phyloP scores from a whole-genome alignment of 2,329 filamentous ascomycete genomes.

The Trichoderma hamatum region DNA sequence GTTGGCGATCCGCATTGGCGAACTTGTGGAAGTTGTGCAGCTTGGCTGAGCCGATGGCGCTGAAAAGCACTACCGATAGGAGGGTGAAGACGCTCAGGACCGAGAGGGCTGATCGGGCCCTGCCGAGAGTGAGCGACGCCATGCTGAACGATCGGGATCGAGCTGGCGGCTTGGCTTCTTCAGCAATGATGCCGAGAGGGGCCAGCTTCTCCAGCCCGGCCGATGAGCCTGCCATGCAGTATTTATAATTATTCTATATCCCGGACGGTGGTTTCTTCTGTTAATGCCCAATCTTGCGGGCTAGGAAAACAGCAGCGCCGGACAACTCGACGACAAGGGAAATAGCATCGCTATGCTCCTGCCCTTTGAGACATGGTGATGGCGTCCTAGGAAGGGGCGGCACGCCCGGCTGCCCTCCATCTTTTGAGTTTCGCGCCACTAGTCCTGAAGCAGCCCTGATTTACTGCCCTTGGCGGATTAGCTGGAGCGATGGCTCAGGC shows the following conservation, averaged over 20 bases:
- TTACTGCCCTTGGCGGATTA: slow-evolving; percentile 9
- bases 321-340: slow-evolving; percentile 12
- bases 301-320: neutral
- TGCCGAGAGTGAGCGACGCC: slow-evolving; percentile 18
- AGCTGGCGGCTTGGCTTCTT: slow-evolving; percentile 16
- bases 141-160: slow-evolving; percentile 13
- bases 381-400: slow-evolving; percentile 14
- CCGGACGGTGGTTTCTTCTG: neutral
- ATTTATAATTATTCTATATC: neutral
- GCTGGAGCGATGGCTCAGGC: neutral
- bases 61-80: slow-evolving; percentile 26
- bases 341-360: slow-evolving; percentile 15
- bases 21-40: slow-evolving; percentile 6
- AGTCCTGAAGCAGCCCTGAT: neutral
- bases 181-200: slow-evolving; percentile 8
- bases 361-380: slow-evolving; percentile 21
- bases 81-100: slow-evolving; percentile 25
- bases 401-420: slow-evolving; percentile 23
- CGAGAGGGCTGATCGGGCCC: slow-evolving; percentile 14
- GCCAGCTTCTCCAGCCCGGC: slow-evolving; percentile 19
- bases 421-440: neutral
- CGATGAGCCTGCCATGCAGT: slow-evolving; percentile 13
- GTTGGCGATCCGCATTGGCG: slow-evolving; percentile 33
- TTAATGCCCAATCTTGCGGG: neutral
- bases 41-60: slow-evolving; percentile 5